phyloP scores from a whole-genome alignment of 139 green algal species.

The Pedinophyceae sp. region DNA sequence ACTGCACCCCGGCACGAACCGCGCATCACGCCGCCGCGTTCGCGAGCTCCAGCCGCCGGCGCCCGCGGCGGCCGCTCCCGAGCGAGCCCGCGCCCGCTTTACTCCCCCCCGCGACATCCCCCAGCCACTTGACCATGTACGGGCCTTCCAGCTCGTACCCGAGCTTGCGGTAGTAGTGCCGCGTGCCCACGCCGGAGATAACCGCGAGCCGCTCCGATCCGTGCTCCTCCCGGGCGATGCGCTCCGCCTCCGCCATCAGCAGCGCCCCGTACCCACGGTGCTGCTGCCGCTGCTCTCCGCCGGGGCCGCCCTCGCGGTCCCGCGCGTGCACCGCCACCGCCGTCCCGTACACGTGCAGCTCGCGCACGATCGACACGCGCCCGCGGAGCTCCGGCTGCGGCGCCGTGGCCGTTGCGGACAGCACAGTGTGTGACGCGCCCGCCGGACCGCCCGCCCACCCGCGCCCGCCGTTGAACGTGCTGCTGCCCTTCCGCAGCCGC shows the following conservation, averaged over 20 bases:
- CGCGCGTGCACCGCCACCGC: constrained; percentile 78
- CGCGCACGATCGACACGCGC: constrained; percentile 71
- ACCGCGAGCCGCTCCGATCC: constrained; percentile 71
- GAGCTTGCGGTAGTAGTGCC: constrained; percentile 86
- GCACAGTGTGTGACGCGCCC: too few species aligned
- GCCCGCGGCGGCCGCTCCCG: too few species aligned
- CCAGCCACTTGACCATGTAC: constrained; percentile 84
- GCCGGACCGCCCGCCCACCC: too few species aligned
- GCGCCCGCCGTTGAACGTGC: too few species aligned
- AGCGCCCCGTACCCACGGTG: constrained; percentile 72
- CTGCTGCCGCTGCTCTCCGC: constrained; percentile 13
- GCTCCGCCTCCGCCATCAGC: constrained; percentile 87
- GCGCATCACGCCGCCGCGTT: too few species aligned
- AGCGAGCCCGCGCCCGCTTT: too few species aligned
- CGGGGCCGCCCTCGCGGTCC: too few species aligned
- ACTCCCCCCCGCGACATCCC: too few species aligned
- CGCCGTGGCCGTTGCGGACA: background rate
- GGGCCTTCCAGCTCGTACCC: constrained; percentile 85
- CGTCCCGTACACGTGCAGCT: constrained; percentile 95
- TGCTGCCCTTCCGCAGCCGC: constrained; percentile 47
- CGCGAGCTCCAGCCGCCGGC: too few species aligned
- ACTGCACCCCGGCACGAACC: too few species aligned
- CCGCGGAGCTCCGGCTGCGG: constrained; percentile 67
- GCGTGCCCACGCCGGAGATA: constrained; percentile 92
- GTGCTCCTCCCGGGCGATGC: constrained; percentile 78